Evolutionary conservation across 176 grass and related monocot genomes (phyloP), one percentile per base, ranked within the genome.

Genomic region (Zoysia japonica): DNA sequence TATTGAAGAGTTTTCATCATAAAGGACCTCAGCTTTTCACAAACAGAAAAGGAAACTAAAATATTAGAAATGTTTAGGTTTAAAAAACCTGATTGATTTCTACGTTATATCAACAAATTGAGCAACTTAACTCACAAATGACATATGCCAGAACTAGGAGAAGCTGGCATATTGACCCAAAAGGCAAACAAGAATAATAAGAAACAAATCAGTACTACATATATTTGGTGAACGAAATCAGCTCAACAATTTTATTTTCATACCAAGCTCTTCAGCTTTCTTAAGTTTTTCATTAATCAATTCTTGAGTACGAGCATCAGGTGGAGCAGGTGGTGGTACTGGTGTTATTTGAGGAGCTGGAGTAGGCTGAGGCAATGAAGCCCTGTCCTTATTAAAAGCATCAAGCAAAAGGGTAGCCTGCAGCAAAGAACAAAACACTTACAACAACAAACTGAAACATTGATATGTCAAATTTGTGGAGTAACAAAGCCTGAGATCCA

Each of bases 251-350:
- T 59, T 43, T 56, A 7, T 74, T 50, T 28, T 52, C 78, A 77
- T 89, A 98, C 96, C 96, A 65, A 98, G 96, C 68, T 92, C 90
- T 89, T 98, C 92, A 65, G 96, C 92, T 80, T 93, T 98, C 68
- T 83, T 94, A 52, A 98, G 81, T 77, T 98, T 98, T 82, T 98
- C 96, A 89, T 98, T 92, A 44, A 95, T 98, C 84, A 98, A 86
- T 86, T 98, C 92, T 75, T 98, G 92, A 80, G 96, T 98, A 83
- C 88, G 88, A 66, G 96, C 87, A 73, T 91, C 89, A 3, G 90
- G 87, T 76, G 86, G 87, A 57, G 84, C 48, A 39, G 67, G 72
- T 46, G 78, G 60, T 53, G 59, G 79, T 61, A 87, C 84, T 68
- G 81, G 47, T 75, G 78, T 83, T 49, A 81, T 54, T 53, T 64